phyloP scores from a whole-genome alignment of 345 rosid genomes.

The Eucalyptus cloeziana region DNA sequence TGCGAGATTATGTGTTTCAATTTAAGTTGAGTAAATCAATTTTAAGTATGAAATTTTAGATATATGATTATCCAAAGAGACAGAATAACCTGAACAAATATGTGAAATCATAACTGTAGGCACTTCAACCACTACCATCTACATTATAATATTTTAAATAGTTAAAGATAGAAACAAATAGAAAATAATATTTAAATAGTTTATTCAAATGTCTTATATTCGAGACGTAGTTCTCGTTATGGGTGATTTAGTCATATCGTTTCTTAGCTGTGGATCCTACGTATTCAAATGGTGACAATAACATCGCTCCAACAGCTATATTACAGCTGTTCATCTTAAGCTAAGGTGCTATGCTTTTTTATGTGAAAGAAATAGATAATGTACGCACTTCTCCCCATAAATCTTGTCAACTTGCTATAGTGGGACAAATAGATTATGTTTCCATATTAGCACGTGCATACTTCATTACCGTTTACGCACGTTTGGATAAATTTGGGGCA shows the following conservation, averaged over 20 bases:
- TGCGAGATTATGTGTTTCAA: neutral
- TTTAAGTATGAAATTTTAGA: too few relatives aligned
- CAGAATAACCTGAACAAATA: fast-evolving
- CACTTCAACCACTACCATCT: fast-evolving
- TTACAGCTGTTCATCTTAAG: neutral
- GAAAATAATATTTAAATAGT: neutral
- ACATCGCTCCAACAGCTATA: neutral
- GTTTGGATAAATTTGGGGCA: neutral
- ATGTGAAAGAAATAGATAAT: neutral
- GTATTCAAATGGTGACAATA: neutral
- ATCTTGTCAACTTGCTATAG: neutral
- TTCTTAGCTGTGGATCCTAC: neutral
- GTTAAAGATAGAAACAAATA: too few relatives aligned
- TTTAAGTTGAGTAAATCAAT: neutral
- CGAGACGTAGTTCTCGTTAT: neutral
- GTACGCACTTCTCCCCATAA: neutral
- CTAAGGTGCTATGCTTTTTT: neutral
- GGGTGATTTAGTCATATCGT: neutral
- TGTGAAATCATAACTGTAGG: neutral
- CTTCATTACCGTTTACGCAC: neutral
- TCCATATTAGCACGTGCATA: neutral
- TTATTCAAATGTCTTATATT: neutral
- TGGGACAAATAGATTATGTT: neutral
- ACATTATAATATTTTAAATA: too few relatives aligned
- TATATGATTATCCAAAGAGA: neutral